Percentiles rank a stretch among this genome's conserved stretches.
These are phyloP conservation scores for Odontarrhena argentea DNA, from an alignment of 345 rosid species.

Conservation along the genomic window DNA sequence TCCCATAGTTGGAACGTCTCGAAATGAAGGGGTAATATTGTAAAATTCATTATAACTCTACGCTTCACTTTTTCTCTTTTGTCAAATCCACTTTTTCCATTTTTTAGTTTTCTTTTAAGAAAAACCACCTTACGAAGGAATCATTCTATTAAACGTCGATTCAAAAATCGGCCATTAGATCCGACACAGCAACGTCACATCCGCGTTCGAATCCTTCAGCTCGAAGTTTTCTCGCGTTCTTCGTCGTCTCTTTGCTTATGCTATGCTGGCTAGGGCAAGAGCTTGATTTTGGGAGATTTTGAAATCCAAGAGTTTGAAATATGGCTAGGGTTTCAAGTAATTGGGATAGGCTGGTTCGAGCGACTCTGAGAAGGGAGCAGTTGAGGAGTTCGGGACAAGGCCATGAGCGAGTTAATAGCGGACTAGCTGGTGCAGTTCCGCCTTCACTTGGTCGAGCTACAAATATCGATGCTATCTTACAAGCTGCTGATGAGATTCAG, in stretches of 20 bases:
- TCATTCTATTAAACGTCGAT: slow-evolving; percentile 16
- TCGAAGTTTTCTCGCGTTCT: slow-evolving; percentile 7
- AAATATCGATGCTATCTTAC: slow-evolving; percentile 84
- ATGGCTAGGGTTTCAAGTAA: slow-evolving; percentile 73
- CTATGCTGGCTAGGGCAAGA: slow-evolving; percentile 27
- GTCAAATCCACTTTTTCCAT: neutral
- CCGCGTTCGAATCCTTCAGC: slow-evolving; percentile 36
- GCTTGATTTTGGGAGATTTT: slow-evolving; percentile 24
- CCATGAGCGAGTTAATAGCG: slow-evolving; percentile 58
- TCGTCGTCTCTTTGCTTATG: neutral
- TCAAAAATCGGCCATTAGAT: slow-evolving; percentile 38
- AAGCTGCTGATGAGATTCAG: slow-evolving; percentile 96
- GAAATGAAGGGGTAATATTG: slow-evolving; percentile 13
- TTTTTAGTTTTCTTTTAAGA: neutral
- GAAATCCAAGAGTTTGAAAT: slow-evolving; percentile 37
- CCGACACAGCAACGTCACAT: slow-evolving; percentile 36
- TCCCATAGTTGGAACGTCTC: slow-evolving; percentile 6
- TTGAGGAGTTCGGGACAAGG: slow-evolving; percentile 62
- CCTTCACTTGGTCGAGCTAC: slow-evolving; percentile 84
- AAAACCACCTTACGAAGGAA: slow-evolving; percentile 40
- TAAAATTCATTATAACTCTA: neutral
- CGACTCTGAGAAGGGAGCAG: slow-evolving; percentile 82
- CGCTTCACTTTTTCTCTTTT: neutral
- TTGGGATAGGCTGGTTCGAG: slow-evolving; percentile 90
- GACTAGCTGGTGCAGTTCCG: slow-evolving; percentile 87